A percentile compares a stretch with the other conserved stretches of the same genome.
Evolutionary conservation across 2,329 filamentous ascomycete genomes (phyloP).

Genomic region (Penicillium concentricum): DNA sequence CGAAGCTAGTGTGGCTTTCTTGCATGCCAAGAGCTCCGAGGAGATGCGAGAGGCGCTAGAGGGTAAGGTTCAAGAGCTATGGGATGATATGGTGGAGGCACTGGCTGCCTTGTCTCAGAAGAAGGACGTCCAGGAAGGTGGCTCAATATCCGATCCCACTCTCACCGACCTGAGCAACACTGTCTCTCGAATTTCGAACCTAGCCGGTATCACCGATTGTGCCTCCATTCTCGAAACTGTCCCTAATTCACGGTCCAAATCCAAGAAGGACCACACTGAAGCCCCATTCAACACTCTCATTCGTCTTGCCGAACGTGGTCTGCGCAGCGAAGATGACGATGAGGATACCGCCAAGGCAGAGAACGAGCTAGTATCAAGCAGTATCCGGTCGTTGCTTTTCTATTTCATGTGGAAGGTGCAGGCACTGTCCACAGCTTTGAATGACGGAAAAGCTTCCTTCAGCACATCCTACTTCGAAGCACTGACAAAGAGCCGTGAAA

Average conservation of each 20-base stretch:
- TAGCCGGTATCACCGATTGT: constrained; percentile 77
- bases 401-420: constrained; percentile 95
- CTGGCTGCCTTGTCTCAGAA: constrained; percentile 70
- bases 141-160: constrained; percentile 63
- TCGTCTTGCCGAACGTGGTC: constrained; percentile 70
- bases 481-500: constrained; percentile 61
- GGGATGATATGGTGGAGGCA: constrained; percentile 77
- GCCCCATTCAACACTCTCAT: constrained; percentile 66
- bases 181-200: constrained; percentile 74
- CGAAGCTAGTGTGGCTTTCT: constrained; percentile 77
- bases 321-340: constrained; percentile 61
- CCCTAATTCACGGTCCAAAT: constrained; percentile 35
- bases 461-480: constrained; percentile 65
- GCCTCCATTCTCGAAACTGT: constrained; percentile 68
- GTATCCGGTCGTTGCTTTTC: constrained; percentile 74
- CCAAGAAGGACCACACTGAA: constrained; percentile 38
- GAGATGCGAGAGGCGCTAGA: constrained; percentile 85
- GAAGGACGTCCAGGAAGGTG: constrained; percentile 69
- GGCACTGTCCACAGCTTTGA: constrained; percentile 56
- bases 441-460: constrained; percentile 56
- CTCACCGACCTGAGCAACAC: constrained; percentile 72
- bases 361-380: constrained; percentile 72
- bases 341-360: constrained; percentile 73
- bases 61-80: constrained; percentile 74
- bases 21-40: constrained; percentile 82